A percentile compares a stretch with the other conserved stretches of the same genome.
Evolutionary conservation across 1,284 basidiomycete genomes (phyloP).

Genomic region (Taiwanofungus camphoratus): DNA sequence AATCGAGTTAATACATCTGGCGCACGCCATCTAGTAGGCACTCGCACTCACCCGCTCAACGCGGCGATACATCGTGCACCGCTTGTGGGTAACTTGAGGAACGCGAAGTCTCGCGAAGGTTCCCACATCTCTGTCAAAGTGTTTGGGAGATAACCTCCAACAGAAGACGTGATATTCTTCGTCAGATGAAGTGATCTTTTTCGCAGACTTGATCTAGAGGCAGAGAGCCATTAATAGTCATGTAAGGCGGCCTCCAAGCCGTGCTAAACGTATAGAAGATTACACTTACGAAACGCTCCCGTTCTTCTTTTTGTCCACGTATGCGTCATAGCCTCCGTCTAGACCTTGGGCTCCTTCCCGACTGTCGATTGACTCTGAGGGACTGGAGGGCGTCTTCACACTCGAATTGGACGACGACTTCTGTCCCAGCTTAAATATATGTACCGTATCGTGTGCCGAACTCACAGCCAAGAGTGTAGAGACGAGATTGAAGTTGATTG

Average conservation of each 20-base stretch:
- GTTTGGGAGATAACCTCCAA: conserved; percentile 89
- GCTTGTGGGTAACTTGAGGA: conserved; percentile 78
- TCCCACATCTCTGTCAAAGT: conserved; percentile 97
- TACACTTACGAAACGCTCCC: conserved; percentile 37
- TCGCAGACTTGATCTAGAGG: conserved; percentile 49
- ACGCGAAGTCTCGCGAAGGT: conserved; percentile 92
- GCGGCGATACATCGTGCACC: conserved; percentile 83
- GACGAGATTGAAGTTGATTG: conserved; percentile 88
- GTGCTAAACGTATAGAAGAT: neutral
- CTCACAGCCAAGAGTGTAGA: conserved; percentile 84
- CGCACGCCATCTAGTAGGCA: neutral
- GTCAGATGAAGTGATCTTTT: conserved; percentile 75
- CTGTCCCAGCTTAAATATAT: conserved; percentile 85
- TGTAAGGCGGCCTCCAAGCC: no score
- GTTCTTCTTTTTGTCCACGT: conserved; percentile 65
- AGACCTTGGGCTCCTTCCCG: conserved; percentile 48
- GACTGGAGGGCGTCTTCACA: conserved; percentile 38
- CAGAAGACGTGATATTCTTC: conserved; percentile 73
- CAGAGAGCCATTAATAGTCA: neutral
- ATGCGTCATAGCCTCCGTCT: conserved; percentile 74
- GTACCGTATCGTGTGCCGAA: conserved; percentile 93
- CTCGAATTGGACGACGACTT: conserved; percentile 20
- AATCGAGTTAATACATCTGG: neutral
- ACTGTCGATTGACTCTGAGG: conserved; percentile 61
- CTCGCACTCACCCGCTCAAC: conserved; percentile 65